Conservation (phyloP, 2,329 filamentous ascomycete species). For the Diplodia mutila region DNA sequence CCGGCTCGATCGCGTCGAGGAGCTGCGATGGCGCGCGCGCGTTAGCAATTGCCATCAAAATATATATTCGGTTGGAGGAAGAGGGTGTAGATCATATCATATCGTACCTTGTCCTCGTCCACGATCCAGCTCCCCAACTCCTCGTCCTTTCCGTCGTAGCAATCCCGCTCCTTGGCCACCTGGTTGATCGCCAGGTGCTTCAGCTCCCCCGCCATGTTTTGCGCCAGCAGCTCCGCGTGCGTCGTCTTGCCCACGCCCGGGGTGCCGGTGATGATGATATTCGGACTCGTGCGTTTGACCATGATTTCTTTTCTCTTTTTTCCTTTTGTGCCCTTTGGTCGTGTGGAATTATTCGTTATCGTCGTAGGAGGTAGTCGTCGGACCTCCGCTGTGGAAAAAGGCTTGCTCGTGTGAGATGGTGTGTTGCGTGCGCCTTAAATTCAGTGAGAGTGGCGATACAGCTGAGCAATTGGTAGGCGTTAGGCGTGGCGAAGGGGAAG, state of each 20-base stretch:
- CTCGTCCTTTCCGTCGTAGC: constrained; percentile 86
- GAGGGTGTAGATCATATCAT: neutral
- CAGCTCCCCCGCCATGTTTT: constrained; percentile 67
- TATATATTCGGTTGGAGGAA: constrained; percentile 27
- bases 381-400: neutral
- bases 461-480: neutral
- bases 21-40: constrained; percentile 55
- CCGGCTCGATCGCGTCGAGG: constrained; percentile 84
- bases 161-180: constrained; percentile 84
- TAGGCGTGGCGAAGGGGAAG: neutral
- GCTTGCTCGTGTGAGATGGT: neutral
- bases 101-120: constrained; percentile 85
- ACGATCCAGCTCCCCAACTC: constrained; percentile 88
- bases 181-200: constrained; percentile 88
- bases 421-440: neutral
- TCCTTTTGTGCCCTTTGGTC: no score
- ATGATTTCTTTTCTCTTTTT: neutral
- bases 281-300: constrained; percentile 59
- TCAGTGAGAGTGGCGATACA: no score
- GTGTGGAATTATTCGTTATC: neutral
- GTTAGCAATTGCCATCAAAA: neutral
- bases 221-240: constrained; percentile 80
- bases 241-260: constrained; percentile 96
- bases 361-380: neutral
- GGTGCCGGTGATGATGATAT: constrained; percentile 94